These are phyloP conservation scores for Fusarium temperatum DNA, from an alignment of 2,329 filamentous ascomycete genomes.

Conservation along the genomic window DNA sequence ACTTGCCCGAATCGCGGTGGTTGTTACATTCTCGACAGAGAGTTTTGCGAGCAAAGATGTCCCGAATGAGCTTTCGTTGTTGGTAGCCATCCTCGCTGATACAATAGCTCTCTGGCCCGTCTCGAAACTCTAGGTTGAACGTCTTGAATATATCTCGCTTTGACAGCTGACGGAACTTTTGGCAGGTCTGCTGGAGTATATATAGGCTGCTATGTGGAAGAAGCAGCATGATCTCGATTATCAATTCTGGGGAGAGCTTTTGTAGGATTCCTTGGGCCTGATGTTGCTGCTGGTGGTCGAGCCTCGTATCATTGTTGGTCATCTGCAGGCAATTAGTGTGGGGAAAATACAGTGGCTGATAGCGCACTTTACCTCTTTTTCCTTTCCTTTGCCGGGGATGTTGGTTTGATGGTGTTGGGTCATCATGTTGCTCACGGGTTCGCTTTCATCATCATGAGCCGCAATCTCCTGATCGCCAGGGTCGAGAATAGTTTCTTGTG, in stretches of 20 bases:
- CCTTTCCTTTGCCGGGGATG: background rate
- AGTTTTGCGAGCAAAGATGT: background rate
- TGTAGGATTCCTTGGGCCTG: background rate
- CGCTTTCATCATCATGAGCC: background rate
- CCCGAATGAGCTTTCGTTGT: background rate
- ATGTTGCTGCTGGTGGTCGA: background rate
- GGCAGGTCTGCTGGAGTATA: slow-evolving; percentile 1
- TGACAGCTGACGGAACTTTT: background rate
- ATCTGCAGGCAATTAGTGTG: background rate
- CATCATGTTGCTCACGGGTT: background rate
- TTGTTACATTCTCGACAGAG: background rate
- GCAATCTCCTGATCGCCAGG: background rate
- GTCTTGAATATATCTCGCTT: background rate
- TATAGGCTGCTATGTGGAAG: slow-evolving; percentile 4
- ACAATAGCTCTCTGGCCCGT: background rate
- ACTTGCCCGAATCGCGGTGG: background rate
- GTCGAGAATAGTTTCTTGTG: background rate
- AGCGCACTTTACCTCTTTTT: background rate
- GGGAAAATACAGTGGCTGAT: background rate
- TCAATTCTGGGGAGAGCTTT: background rate
- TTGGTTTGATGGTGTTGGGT: background rate
- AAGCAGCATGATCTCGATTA: slow-evolving; percentile 4
- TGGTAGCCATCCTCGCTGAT: background rate
- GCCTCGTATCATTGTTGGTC: background rate
- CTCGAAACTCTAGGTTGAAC: slow-evolving; percentile 2